These are phyloP conservation scores for Alectoria sarmentosa DNA, from an alignment of 495 filamentous ascomycete genomes.

Conservation along the genomic window DNA sequence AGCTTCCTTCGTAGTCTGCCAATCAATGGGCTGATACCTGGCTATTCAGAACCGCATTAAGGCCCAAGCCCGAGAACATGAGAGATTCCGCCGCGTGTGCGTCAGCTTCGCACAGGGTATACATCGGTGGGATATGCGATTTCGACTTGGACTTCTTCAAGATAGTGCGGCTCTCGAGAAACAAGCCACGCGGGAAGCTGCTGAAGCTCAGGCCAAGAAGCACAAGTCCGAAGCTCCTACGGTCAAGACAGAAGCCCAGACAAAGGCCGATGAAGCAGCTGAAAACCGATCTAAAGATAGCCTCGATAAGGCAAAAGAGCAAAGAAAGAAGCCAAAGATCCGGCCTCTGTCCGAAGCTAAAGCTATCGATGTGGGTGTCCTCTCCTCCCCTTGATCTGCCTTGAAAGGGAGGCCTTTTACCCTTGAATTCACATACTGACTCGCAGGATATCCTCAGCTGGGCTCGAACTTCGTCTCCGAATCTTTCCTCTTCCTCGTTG, in stretches of 20 bases:
- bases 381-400: neutral
- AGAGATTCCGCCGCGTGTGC: conserved; percentile 71
- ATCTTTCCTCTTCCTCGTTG: conserved; percentile 78
- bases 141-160: conserved; percentile 77
- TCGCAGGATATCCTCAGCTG: neutral
- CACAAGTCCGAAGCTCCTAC: conserved; percentile 68
- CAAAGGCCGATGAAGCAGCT: conserved; percentile 46
- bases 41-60: conserved; percentile 78
- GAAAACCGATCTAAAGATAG: conserved; percentile 35
- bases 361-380: conserved; percentile 82
- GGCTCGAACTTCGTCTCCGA: conserved; percentile 81
- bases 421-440: neutral
- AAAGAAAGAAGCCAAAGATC: conserved; percentile 42
- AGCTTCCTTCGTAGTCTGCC: conserved; percentile 33
- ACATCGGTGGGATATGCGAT: conserved; percentile 89
- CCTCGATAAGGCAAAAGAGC: conserved; percentile 15
- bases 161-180: conserved; percentile 58
- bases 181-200: conserved; percentile 30
- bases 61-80: conserved; percentile 88
- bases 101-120: conserved; percentile 74
- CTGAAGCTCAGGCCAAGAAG: conserved; percentile 35
- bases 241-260: conserved; percentile 70
- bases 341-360: conserved; percentile 83
- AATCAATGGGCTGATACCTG: conserved; percentile 35
- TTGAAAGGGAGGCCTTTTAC: neutral